Evolutionary conservation across 306 rosid species (phyloP).

Genomic region (Luffa acutangula): DNA sequence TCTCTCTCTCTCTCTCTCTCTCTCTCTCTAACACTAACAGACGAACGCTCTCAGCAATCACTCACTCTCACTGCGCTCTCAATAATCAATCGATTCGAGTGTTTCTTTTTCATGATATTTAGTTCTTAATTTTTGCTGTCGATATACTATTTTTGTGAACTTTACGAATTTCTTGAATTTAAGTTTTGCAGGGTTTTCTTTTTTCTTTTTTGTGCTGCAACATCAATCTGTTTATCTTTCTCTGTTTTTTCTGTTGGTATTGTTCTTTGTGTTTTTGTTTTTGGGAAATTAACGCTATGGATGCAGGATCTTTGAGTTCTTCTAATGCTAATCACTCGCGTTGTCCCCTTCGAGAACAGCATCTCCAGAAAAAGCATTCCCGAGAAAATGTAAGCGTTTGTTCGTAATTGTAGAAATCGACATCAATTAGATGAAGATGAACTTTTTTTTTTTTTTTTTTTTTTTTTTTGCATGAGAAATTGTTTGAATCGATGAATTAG

Average conservation of each 20-base stretch:
- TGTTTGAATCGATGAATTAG: too few species aligned
- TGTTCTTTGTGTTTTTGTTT: not conserved
- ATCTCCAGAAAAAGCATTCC: constrained; percentile 21
- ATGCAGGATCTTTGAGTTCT: constrained; percentile 25
- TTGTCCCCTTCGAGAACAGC: constrained; percentile 21
- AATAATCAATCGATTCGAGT: not conserved
- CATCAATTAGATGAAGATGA: too few species aligned
- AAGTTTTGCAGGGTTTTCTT: too few species aligned
- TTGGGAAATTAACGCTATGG: constrained; percentile 21
- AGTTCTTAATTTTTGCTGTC: not conserved
- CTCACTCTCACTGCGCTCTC: not conserved
- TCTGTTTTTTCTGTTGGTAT: not conserved
- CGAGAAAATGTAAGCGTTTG: constrained; percentile 19
- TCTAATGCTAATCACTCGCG: not conserved
- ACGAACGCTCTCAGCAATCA: not conserved
- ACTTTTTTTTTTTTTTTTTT: too few species aligned
- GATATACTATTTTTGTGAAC: not conserved
- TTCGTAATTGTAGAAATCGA: not conserved
- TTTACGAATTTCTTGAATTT: too few species aligned
- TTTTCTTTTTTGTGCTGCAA: too few species aligned
- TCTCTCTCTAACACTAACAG: too few species aligned
- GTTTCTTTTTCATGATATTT: not conserved
- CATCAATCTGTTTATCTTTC: not conserved
- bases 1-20: not conserved
- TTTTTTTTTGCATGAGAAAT: too few species aligned